Conservation (phyloP, 495 filamentous ascomycete species). For the Xanthoparmelia taractica region DNA sequence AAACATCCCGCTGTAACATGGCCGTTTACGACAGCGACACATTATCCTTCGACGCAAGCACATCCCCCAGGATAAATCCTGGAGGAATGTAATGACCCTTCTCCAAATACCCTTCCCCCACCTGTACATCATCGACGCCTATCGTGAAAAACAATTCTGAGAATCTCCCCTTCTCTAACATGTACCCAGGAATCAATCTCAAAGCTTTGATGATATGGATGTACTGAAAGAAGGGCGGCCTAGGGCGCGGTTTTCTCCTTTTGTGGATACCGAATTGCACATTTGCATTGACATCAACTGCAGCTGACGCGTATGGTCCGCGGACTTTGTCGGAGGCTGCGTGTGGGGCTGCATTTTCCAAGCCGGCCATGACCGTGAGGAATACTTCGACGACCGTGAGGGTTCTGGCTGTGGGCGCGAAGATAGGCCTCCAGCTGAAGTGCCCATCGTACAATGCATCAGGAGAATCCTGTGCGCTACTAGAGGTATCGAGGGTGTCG, state of each 20-base stretch:
- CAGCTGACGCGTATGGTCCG: neutral
- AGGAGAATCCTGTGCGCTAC: neutral
- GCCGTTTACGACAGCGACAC: neutral
- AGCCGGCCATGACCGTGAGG: neutral
- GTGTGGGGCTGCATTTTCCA: slow-evolving; percentile 5
- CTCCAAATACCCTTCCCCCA: neutral
- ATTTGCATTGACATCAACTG: neutral
- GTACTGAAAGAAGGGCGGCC: slow-evolving; percentile 7
- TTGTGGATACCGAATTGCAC: slow-evolving; percentile 1
- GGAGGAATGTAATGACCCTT: neutral
- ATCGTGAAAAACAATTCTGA: neutral
- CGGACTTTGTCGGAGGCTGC: neutral
- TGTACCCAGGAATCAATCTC: slow-evolving; percentile 5
- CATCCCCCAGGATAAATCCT: neutral
- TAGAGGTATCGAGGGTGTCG: neutral
- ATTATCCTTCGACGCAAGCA: neutral
- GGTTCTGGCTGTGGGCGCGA: neutral
- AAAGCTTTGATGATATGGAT: slow-evolving; percentile 6
- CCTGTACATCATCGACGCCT: neutral
- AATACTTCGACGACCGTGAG: slow-evolving; percentile 4
- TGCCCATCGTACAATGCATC: neutral
- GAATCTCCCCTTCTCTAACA: slow-evolving; percentile 6
- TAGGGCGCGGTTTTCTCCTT: neutral
- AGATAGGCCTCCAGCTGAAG: neutral
- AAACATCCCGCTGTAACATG: neutral